Base-by-base conservation (phyloP, 78 protist genomes). In the Pigoraptor vietnamica region DNA sequence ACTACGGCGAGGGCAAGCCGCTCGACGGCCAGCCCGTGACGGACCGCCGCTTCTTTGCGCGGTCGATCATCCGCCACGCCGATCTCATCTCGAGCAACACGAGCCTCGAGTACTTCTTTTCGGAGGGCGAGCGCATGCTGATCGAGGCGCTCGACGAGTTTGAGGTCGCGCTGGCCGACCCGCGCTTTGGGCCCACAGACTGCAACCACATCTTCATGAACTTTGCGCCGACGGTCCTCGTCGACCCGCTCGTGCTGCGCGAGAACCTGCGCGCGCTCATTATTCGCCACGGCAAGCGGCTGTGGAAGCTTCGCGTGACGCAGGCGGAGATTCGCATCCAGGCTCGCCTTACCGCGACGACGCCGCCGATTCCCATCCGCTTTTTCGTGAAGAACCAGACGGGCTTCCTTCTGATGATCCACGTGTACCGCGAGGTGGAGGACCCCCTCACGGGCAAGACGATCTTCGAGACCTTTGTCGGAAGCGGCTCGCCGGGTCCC, bases 21-120 rank as follows among this genome's bases (percentile, higher is more conserved):
- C 35, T 25, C 34, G 84, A 14, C 14, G 84, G 84, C 35, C 84
- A 79, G 84, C 84, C 87, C 89, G 86, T 29, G 67, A 87, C 90
- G 32, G 97, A 96, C 87, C 88, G 93, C 24, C 94, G 99, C 81
- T 95, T 97, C 94, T 97, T 97, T 81, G 98, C 96, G 39, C 94
- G 99, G 35, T 33, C 96, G 6, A 92, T 96, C 48, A 88, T 96
- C 29, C 91, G 95, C 29, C 94, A 95, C 32, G 56, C 91, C 40
- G 97, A 95, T 90, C 32, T 96, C 14, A 0, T 86, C 37, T 35
- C 93, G 37, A 91, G 86, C 35, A 48, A 81, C 33, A 92, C 93
- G n/a, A 87, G 93, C 56, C 93, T 84, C 2, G 98, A 95, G 86
- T 90, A 91, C 34, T 37, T 95, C 33, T 23, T 93, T 37, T 29